Evolutionary conservation across 1,284 basidiomycete species (phyloP), one percentile per base, ranked within the genome.

Genomic region (Microbotryum violaceum): DNA sequence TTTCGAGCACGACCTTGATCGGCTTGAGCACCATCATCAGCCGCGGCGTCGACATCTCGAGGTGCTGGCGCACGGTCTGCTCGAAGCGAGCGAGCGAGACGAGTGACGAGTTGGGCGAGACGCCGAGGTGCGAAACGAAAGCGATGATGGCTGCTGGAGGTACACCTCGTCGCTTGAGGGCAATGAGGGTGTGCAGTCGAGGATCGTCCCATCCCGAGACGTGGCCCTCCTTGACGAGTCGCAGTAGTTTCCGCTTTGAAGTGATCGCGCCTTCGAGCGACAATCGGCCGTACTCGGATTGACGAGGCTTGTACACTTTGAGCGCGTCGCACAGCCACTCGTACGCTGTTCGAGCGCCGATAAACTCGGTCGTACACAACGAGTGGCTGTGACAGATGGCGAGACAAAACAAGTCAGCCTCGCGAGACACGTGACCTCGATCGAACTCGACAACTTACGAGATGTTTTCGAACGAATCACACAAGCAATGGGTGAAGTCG

Each of bases 251-350:
- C 53, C 96, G 88, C 78, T 99, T 99, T 9, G 92, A 97, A 80
- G 89, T 92, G 75, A 99, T 86, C 18, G 94, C 94, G 27, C 96
- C 96, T 70, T 96, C 91, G 53, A 99, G 77, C 73, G 87, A 92
- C 61, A 98, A 81, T 58, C 96, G 85, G 33, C 96, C 96, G 72
- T 92, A 98, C 76, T 99, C 96, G 62, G 90, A 94, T 78, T 99
- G 96, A 65, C 87, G 86, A n/a, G 96, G 93, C 76, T 94, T 97
- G 82, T 98, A 99, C 3, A 98, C 87, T 66, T 89, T 88, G 37
- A 98, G 80, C 3, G 89, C 91, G 74, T 99, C 94, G 74, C 96
- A 99, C 18, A 99, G 82, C 96, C 96, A 99, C 73, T 99, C 96
- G 76, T 99, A 98, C 1, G 92, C 96, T 73, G 93, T 89, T 59